Evolutionary conservation across 495 filamentous ascomycete species (phyloP), one percentile per base, ranked within the genome.

Genomic region (Hyaloscypha bicolor): DNA sequence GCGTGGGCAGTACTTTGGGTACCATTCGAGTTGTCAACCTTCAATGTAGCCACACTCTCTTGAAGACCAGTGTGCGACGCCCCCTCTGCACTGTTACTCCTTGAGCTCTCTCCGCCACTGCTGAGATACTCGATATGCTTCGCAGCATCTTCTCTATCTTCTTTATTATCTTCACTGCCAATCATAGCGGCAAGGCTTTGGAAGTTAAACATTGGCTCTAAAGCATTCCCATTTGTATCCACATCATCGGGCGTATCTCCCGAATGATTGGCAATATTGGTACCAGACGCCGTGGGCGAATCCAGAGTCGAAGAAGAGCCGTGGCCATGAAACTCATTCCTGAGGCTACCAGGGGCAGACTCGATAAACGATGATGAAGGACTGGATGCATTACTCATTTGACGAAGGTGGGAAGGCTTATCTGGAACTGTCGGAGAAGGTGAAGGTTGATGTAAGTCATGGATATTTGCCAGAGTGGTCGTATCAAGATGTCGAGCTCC

Each of bases 121-220:
- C 48, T 55, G 32, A 67, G 53, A 71, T 86, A 77, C 63, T 85
- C 83, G 8, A 79, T 70, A 33, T 80, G 75, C 62, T 76, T 77
- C 5, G 75, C 73, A 22, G 66, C 65, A 31, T 65, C 67, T 66
- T 65, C 61, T n/a, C 70, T 70, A 29, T 72, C 71, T 25, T 77
- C 72, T 42, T 74, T 67, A 61, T 81, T 82, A n/a, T 89, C 86
- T 62, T 90, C 88, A 37, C 87, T 80, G 4, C 89, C 91, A 62
- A 97, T 93, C 72, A 97, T 90, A 66, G 90, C 91, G 4, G 91
- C 91, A 31, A 97, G 80, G 70, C 93, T 97, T 62, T 91, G 82
- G 72, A 97, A 97, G 76, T 96, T 97, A 79, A 96, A 94, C 87
- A 96, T 87, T 2, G 91, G 87, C 71, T 97, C 94, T 0, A 80